Evolutionary conservation across 805 yeast genomes (phyloP).

Genomic region (Kluyveromyces dobzhanskii): DNA sequence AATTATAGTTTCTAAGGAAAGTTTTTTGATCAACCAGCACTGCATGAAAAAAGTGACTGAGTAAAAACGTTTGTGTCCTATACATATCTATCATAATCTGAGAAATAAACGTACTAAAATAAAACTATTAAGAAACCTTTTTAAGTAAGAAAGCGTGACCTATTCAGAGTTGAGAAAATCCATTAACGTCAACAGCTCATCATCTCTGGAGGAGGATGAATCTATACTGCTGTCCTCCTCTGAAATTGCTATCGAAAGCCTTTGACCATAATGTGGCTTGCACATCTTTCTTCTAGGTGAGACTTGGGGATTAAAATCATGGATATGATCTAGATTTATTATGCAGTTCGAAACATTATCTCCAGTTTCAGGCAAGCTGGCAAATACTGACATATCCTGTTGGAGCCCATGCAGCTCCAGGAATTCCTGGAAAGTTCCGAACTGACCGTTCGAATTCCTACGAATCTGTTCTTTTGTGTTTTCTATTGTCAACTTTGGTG

Average conservation of each 20-base stretch:
- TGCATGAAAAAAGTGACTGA: no score
- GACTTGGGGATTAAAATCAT: neutral
- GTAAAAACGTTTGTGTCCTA: no score
- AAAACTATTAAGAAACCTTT: neutral
- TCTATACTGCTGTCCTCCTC: conserved; percentile 1
- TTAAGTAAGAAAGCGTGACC: neutral
- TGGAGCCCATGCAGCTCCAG: conserved; percentile 13
- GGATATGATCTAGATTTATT: conserved; percentile 13
- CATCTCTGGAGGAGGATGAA: neutral
- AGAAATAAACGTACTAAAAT: neutral
- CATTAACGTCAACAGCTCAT: conserved; percentile 1
- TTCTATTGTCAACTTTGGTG: conserved; percentile 11
- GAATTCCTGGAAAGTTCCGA: conserved; percentile 15
- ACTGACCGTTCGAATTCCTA: conserved; percentile 19
- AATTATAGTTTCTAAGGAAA: no score
- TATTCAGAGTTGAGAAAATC: conserved; percentile 1
- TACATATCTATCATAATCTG: neutral
- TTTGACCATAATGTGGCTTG: neutral
- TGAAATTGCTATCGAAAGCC: neutral
- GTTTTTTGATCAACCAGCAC: neutral
- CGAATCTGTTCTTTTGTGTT: conserved; percentile 24
- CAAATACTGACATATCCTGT: conserved; percentile 16
- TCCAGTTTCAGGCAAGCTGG: conserved; percentile 17
- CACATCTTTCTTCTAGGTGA: neutral
- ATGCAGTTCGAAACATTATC: conserved; percentile 11